Base-by-base conservation (phyloP, 495 filamentous ascomycete genomes). In the Penicillium waksmanii region DNA sequence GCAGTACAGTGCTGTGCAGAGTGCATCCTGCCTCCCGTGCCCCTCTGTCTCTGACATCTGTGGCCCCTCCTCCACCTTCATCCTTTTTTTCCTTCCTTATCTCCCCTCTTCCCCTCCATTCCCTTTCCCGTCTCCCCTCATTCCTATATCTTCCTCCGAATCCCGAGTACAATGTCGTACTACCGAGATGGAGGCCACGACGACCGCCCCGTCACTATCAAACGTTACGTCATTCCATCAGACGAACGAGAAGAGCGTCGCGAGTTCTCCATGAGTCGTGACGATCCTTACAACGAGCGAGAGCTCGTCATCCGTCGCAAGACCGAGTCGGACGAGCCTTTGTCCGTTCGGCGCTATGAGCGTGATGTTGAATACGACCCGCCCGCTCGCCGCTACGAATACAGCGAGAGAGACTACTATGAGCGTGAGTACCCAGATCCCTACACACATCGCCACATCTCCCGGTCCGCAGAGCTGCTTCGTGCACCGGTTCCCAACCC, bases 391-490 rank as follows among this genome's bases (percentile, higher is more conserved):
- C 70, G 71, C 46, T 69, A 75, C 50, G 72, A 73, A 57, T 69
- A 73, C 40, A 82, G 80, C 46, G 83, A 86, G 56, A 75, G 84
- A 52, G 82, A 87, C 31, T 81, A 82, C 60, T 82, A 83, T 64
- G 85, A 87, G 58, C 75, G 81, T 68, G 75, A 79, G 75, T 79
- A 67, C 53, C 46, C 46, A 57, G 70, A 73, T 33, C 72, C 63
- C 64, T 75, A 77, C 51, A 84, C 86, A 47, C 66, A 88, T 18
- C 84, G 87, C 69, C 81, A 77, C 61, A 88, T 87, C 69, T 81
- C 84, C 69, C 84, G 84, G 65, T 85, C 89, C 56, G 84, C 84
- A 46, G 90, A 93, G 56, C 87, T 87, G 72, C 89, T 84, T 72
- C 73, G 76, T n/a, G 76, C 80, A 13, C 78, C 84, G 25, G 79